These are phyloP conservation scores for Aristolochia californica DNA, from an alignment of 164 flowering plant species.

Conservation along the genomic window DNA sequence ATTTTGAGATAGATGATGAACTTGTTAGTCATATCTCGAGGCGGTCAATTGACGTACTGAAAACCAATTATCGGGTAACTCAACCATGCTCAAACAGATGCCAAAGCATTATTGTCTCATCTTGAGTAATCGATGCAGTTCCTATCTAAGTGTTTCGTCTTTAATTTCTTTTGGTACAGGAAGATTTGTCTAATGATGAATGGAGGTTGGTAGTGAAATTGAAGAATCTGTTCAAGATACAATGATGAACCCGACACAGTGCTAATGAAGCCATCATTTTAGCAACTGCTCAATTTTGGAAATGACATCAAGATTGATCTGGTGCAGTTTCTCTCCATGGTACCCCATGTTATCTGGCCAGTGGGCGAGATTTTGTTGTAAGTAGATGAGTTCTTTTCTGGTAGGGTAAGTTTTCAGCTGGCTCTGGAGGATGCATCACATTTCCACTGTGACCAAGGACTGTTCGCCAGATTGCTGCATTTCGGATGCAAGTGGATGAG, in stretches of 20 bases:
- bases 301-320: neutral
- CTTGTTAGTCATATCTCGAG: slow-evolving; percentile 87
- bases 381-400: neutral
- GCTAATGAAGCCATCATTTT: neutral
- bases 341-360: neutral
- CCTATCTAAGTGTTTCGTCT: neutral
- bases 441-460: no score
- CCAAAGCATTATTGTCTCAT: no score
- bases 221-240: slow-evolving; percentile 61
- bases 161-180: slow-evolving; percentile 23
- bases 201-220: slow-evolving; percentile 66
- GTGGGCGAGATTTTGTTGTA: neutral
- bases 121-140: neutral
- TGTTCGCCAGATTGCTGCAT: no score
- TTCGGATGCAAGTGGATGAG: no score
- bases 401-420: no score
- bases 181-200: slow-evolving; percentile 58
- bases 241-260: slow-evolving; percentile 17
- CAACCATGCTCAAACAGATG: no score
- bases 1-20: slow-evolving; percentile 83
- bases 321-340: neutral
- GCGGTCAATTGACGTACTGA: slow-evolving; percentile 68
- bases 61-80: slow-evolving; percentile 64
- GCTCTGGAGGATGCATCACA: no score
- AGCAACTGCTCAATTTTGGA: neutral